phyloP scores from a whole-genome alignment of 768 basidiomycete genomes.

The Crucibulum laeve region DNA sequence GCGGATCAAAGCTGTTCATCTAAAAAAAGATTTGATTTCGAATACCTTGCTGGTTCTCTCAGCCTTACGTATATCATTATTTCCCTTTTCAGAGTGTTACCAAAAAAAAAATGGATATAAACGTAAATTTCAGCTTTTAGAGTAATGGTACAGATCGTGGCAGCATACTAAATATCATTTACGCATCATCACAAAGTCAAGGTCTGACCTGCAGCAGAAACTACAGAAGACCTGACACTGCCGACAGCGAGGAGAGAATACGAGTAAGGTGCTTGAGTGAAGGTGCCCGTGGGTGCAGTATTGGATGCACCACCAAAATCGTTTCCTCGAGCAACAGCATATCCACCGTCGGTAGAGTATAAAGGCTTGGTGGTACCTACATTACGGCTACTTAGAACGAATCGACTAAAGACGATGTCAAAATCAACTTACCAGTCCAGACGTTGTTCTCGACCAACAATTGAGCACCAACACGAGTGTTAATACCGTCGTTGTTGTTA shows the following conservation, averaged over 20 bases:
- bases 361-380: conserved; percentile 30
- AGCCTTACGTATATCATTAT: too few species aligned
- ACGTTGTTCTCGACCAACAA: conserved; percentile 45
- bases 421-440: conserved; percentile 27
- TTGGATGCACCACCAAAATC: conserved; percentile 25
- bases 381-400: not conserved
- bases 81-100: too few species aligned
- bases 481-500: conserved; percentile 38
- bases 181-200: conserved; percentile 21
- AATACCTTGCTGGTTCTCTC: too few species aligned
- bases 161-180: too few species aligned
- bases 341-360: conserved; percentile 36
- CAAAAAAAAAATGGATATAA: too few species aligned
- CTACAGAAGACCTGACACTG: conserved; percentile 18
- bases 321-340: conserved; percentile 33
- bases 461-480: conserved; percentile 39
- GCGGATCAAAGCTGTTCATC: too few species aligned
- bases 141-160: too few species aligned
- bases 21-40: too few species aligned
- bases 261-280: conserved; percentile 29
- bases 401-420: not conserved
- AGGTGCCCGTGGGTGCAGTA: conserved; percentile 21
- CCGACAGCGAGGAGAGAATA: conserved; percentile 23
- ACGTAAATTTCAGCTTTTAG: too few species aligned
- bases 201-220: conserved; percentile 21